A percentile compares a stretch with the other conserved stretches of the same genome.
Evolutionary conservation across 768 basidiomycete species (phyloP).

Genomic region (Xerocomus potaroensis): DNA sequence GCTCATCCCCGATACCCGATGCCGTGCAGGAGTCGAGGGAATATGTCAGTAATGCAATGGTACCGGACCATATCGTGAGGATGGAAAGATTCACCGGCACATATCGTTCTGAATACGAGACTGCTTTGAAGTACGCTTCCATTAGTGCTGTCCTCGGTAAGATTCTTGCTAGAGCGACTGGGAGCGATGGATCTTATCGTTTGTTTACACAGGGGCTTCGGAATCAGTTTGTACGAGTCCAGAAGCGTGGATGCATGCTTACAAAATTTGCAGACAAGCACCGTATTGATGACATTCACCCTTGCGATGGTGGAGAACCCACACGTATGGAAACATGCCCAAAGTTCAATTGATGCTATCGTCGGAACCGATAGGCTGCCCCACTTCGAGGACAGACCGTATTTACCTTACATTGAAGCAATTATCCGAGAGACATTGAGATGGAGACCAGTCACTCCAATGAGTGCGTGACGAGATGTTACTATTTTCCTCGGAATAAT

Average conservation of each 20-base stretch:
- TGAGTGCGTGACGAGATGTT: no score
- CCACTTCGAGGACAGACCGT: no score
- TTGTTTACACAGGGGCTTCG: neutral
- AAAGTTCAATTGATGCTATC: neutral
- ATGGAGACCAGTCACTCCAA: neutral
- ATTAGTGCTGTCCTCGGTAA: slow-evolving; percentile 13
- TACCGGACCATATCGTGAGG: no score
- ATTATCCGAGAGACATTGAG: no score
- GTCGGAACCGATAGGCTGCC: slow-evolving; percentile 1
- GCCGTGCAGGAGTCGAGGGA: neutral
- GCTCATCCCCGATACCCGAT: neutral
- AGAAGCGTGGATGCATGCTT: neutral
- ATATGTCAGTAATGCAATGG: neutral
- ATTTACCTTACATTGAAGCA: no score
- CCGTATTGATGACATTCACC: neutral
- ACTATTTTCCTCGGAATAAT: no score
- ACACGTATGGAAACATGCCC: neutral
- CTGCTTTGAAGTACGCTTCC: no score
- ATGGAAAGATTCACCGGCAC: no score
- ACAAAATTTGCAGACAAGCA: neutral
- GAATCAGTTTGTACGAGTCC: neutral
- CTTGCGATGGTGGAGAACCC: slow-evolving; percentile 1
- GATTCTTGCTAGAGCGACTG: neutral
- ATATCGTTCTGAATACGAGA: no score
- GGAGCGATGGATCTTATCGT: neutral